Percentiles rank a stretch among this genome's conserved stretches.
Conservation (phyloP, 371 early-diverging fungal genomes). For the Parasitella parasitica region DNA sequence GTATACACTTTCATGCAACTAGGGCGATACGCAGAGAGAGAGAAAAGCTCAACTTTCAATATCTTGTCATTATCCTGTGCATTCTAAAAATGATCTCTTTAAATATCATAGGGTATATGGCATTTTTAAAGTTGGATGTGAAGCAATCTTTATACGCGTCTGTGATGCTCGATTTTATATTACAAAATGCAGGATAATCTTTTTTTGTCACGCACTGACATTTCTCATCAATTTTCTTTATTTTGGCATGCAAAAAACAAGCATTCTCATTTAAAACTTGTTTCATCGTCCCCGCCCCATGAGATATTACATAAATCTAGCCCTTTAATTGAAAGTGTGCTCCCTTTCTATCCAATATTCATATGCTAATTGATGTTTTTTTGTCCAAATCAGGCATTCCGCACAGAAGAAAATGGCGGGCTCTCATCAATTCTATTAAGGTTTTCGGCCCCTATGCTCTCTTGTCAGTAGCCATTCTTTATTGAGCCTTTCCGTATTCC, state of each 20-base stretch:
- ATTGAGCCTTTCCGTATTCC: conserved; percentile 17
- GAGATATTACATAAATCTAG: background rate
- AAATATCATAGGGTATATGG: too few species aligned
- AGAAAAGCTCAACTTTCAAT: too few species aligned
- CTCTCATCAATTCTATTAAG: background rate
- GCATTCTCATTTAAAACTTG: background rate
- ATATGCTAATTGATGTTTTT: background rate
- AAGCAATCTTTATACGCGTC: too few species aligned
- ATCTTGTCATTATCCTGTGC: too few species aligned
- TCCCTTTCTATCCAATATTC: background rate
- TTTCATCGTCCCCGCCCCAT: background rate
- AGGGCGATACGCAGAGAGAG: too few species aligned
- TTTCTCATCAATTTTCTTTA: background rate
- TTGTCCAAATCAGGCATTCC: background rate
- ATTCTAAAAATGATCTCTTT: too few species aligned
- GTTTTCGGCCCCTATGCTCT: background rate
- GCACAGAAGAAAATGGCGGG: background rate
- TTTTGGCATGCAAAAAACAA: background rate
- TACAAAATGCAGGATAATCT: background rate
- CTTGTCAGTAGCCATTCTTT: conserved; percentile 10
- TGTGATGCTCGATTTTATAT: too few species aligned
- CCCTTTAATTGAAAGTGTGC: background rate
- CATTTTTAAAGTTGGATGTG: too few species aligned
- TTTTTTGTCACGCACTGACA: conserved; percentile 5
- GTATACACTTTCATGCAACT: too few species aligned